Base-by-base conservation (phyloP, 2,329 filamentous ascomycete genomes). In the Calonectria pteridis region DNA sequence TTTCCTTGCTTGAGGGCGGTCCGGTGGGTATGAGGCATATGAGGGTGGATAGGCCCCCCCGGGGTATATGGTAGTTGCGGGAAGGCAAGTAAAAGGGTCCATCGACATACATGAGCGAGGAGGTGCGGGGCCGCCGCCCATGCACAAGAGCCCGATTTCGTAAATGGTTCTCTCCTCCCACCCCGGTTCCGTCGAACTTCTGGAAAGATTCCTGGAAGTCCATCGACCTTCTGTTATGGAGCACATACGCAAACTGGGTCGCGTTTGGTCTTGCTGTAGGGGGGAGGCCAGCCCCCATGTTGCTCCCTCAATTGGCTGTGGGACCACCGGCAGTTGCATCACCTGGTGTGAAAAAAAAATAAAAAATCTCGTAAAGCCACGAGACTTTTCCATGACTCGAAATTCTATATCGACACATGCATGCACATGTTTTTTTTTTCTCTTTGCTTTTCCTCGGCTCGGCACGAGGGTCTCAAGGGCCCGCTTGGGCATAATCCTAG, bases 321-420 rank as follows among this genome's bases (percentile, higher is more conserved):
- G 55, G 55, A 62, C 55, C 55, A 20, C 35, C 23, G 35, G 55
- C 23, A 62, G 55, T 62, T 62, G 35, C 33, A 40, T 62, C 55
- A 62, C 5, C 55, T 62, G 55, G 55, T 37, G 55, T 62, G 55
- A 62, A 59, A 33, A 58, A 58, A 59, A 26, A 35, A n/a, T n/a
- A n/a, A 40, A 62, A 62, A 62, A 58, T 18, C 2, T 26, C 37
- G 33, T 40, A 37, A 37, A 62, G 20, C 37, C 55, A 62, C n/a
- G 55, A 37, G 35, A 28, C 55, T 55, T 37, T 37, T 6, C 37
- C 55, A 62, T 62, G 55, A 40, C 55, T 62, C 55, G 23, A 26
- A 26, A 62, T 62, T 62, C 33, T 28, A 46, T 46, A 46, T 46
- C 43, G 43, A 46, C 33, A 40, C 35, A 62, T 62, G 16, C 33